Evolutionary conservation across 2,329 filamentous ascomycete genomes (phyloP).

Genomic region (Pezicula neosporulosa): DNA sequence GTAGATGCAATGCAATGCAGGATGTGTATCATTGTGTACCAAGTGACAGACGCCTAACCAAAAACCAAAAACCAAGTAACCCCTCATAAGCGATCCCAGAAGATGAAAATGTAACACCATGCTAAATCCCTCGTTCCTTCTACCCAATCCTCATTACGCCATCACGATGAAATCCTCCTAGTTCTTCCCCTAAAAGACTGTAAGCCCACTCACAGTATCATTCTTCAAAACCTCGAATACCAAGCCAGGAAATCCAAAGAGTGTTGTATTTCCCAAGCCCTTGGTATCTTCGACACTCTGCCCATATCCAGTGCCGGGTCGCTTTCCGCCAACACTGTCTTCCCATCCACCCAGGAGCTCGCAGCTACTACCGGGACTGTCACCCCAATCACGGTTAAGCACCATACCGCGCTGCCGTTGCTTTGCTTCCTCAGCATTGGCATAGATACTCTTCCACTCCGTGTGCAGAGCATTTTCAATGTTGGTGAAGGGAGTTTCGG

Average conservation of each 20-base stretch:
- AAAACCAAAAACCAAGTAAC: no score
- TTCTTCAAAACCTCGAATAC: conserved; percentile 97
- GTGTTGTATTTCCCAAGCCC: conserved; percentile 69
- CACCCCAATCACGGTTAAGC: conserved; percentile 85
- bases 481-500: conserved; percentile 71
- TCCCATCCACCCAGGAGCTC: conserved; percentile 82
- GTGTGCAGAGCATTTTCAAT: conserved; percentile 66
- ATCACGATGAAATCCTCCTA: not conserved
- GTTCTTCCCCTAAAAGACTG: conserved; percentile 61
- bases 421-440: conserved; percentile 47
- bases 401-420: conserved; percentile 73
- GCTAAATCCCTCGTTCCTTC: no score
- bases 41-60: no score
- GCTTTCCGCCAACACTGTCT: conserved; percentile 52
- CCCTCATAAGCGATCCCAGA: no score
- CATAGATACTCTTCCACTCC: conserved; percentile 66
- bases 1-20: no score
- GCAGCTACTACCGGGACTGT: conserved; percentile 85
- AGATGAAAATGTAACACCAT: no score
- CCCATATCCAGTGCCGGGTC: conserved; percentile 35
- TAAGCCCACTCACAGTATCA: conserved; percentile 82
- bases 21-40: no score
- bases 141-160: not conserved
- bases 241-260: conserved; percentile 91
- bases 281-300: conserved; percentile 46